A percentile compares a stretch with the other conserved stretches of the same genome.
Evolutionary conservation across 176 grass and related monocot genomes (phyloP).

Genomic region (Tillandsia fasciculata): DNA sequence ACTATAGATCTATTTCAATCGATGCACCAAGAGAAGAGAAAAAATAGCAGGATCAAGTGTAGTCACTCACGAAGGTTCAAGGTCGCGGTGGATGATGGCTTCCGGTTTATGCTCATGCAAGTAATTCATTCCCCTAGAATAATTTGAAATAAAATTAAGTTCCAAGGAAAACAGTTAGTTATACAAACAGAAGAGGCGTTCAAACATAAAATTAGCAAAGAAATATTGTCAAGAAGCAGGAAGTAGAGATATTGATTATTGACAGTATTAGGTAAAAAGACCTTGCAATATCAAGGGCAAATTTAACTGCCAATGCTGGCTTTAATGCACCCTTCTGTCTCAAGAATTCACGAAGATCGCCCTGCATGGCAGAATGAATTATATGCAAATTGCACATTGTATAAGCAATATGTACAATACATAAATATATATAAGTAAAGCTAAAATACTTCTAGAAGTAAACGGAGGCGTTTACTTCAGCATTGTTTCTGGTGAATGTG

Average conservation of each 20-base stretch:
- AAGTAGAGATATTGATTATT: not conserved
- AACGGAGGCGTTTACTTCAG: no score
- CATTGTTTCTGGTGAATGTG: no score
- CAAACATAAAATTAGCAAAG: not conserved
- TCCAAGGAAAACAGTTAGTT: not conserved
- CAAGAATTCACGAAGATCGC: slow-evolving; percentile 70
- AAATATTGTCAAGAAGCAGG: not conserved
- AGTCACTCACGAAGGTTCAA: slow-evolving; percentile 88
- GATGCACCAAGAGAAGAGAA: not conserved
- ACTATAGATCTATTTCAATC: not conserved
- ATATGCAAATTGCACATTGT: not conserved
- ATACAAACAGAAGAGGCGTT: not conserved
- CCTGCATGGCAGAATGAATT: slow-evolving; percentile 30
- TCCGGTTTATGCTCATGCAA: slow-evolving; percentile 84
- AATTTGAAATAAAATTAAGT: slow-evolving; percentile 15
- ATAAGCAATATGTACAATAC: no score
- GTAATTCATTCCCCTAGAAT: slow-evolving; percentile 86
- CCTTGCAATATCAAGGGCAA: slow-evolving; percentile 99
- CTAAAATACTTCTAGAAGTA: no score
- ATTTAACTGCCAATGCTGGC: slow-evolving; percentile 62
- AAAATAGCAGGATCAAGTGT: not conserved
- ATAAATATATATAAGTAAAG: no score
- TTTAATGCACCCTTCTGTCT: slow-evolving; percentile 40
- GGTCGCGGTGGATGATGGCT: slow-evolving; percentile 89
- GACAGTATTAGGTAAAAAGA: slow-evolving; percentile 14